Evolutionary conservation across 768 basidiomycete genomes (phyloP).

Genomic region (Pleurotus giganteus): DNA sequence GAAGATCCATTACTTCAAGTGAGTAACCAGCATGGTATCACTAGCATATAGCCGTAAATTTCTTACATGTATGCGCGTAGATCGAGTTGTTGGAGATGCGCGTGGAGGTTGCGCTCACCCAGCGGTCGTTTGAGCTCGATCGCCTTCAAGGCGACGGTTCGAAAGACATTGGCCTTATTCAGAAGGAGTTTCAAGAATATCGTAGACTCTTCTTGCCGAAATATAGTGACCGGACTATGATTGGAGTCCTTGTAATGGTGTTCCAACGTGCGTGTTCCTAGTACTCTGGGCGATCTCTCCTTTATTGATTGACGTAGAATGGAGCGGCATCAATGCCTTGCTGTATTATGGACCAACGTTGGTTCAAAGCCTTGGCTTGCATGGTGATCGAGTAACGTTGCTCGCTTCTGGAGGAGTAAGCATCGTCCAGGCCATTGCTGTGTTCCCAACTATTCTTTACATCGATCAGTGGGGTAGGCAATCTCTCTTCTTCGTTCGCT

Average conservation of each 20-base stretch:
- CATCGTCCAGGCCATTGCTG: constrained; percentile 74
- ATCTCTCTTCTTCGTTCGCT: neutral
- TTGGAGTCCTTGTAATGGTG: constrained; percentile 75
- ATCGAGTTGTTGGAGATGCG: constrained; percentile 78
- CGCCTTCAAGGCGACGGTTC: constrained; percentile 15
- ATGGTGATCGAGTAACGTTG: constrained; percentile 56
- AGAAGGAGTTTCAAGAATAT: constrained; percentile 24
- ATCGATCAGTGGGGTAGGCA: constrained; percentile 63
- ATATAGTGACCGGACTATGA: constrained; percentile 60
- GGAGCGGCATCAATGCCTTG: constrained; percentile 85
- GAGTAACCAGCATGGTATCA: neutral
- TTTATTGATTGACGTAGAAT: constrained; percentile 46
- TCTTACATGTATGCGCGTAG: constrained; percentile 27
- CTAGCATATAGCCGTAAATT: neutral
- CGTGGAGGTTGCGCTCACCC: constrained; percentile 57
- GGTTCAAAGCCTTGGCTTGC: constrained; percentile 60
- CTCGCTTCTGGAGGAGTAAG: constrained; percentile 79
- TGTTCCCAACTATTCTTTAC: constrained; percentile 67
- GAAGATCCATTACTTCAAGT: constrained; percentile 54
- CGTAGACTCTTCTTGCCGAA: constrained; percentile 47
- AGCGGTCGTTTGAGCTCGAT: constrained; percentile 26
- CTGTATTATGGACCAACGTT: constrained; percentile 81
- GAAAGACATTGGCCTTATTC: constrained; percentile 44
- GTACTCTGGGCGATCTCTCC: neutral
- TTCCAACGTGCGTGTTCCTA: constrained; percentile 64